Evolutionary conservation across 2,329 filamentous ascomycete species (phyloP), one percentile per base, ranked within the genome.

Genomic region (Pseudomassariella vexata): DNA sequence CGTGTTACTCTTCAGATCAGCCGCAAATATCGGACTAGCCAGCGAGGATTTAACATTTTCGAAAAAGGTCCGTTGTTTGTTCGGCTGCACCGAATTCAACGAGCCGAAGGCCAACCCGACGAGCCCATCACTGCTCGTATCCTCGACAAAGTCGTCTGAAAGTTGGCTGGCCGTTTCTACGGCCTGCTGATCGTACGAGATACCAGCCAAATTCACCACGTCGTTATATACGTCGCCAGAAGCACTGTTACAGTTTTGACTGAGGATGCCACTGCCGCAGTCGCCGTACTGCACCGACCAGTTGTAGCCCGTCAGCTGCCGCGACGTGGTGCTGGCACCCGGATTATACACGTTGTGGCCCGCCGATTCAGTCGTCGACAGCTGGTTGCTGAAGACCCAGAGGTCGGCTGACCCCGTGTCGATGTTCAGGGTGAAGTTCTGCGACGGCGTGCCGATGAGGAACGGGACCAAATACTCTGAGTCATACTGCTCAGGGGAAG

Each of bases 151-250:
- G 27, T 35, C 19, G 10, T 34, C 28, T 6, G 40, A 14, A 28
- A 31, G 39, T 30, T 31, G 28, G 11, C 20, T 32, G 20, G 46
- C 44, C 9, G 35, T 34, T 29, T 46, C 37, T 24, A 47, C 41
- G 16, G 37, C 27, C 30, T 46, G 45, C 21, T n/a, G 5, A 11
- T 30, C 20, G 34, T 28, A 34, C 12, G 36, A 30, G 19, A 39
- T 21, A n/a, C 32, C 36, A 18, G 36, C 39, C 19, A 41, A 27
- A 22, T 28, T 36, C 29, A 50, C 45, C 3, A 29, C 24, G 7
- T 38, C 39, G 9, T 38, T 39, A 24, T 51, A 51, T 11, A 55
- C 35, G 7, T 38, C 34, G 28, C 50, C 54, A 10, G 46, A 49
- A 7, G 49, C 30, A n/a, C n/a, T n/a, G n/a, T n/a, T n/a, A n/a